These are phyloP conservation scores for Eimeria acervulina DNA, from an alignment of 169 alveolate species.

Conservation along the genomic window DNA sequence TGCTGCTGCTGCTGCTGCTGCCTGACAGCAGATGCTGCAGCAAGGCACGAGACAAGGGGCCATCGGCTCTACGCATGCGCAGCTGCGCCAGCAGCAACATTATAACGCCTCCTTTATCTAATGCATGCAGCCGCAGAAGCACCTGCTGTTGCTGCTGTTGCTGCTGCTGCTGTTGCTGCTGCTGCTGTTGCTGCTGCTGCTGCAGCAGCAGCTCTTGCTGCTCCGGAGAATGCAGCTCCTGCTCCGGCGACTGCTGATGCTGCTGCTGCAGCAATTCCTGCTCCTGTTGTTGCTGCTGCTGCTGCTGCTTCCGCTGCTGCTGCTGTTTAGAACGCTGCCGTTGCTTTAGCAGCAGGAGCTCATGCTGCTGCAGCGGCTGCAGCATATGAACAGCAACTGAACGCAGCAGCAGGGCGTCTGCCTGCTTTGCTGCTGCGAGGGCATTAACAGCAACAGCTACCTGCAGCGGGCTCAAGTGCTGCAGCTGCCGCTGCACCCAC, in stretches of 20 bases:
- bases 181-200: background rate
- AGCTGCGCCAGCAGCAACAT: slow-evolving; percentile 56
- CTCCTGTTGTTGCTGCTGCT: slow-evolving; percentile 2
- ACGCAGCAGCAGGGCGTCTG: background rate
- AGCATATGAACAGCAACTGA: background rate
- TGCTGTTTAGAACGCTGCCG: background rate
- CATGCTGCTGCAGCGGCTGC: background rate
- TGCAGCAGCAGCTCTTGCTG: background rate
- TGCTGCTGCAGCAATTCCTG: background rate
- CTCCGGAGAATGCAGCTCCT: background rate
- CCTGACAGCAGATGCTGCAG: background rate
- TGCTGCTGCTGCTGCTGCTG: no score
- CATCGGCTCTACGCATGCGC: background rate
- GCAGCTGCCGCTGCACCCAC: background rate
- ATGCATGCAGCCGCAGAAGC: slow-evolving; percentile 58
- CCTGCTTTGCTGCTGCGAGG: slow-evolving; percentile 29
- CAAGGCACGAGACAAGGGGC: slow-evolving; percentile 16
- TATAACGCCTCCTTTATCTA: slow-evolving; percentile 1
- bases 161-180: background rate
- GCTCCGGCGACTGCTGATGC: background rate
- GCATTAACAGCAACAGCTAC: slow-evolving; percentile 3
- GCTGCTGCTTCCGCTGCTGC: slow-evolving; percentile 8
- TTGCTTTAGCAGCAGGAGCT: no score
- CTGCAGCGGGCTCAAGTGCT: slow-evolving; percentile 22
- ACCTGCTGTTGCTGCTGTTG: slow-evolving; percentile 4